A percentile compares a stretch with the other conserved stretches of the same genome.
phyloP scores from a whole-genome alignment of 352 stramenopile species.

The Pythium rishiriense region DNA sequence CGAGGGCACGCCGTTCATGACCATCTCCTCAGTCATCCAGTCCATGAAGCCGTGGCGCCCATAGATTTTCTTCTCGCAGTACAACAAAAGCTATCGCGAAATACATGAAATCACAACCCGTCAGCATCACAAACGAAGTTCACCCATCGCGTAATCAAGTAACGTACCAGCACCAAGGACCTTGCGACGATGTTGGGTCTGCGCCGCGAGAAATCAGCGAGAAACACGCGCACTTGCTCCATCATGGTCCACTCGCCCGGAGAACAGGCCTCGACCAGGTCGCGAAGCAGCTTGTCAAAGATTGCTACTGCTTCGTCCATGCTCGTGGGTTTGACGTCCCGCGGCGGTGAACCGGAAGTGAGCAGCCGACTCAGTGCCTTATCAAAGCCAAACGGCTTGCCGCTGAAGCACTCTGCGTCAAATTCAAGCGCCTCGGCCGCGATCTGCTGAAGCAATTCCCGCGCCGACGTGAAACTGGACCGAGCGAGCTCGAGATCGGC shows the following conservation, averaged over 20 bases:
- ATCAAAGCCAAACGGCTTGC: conserved; percentile 76
- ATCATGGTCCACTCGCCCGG: conserved; percentile 66
- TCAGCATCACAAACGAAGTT: background rate
- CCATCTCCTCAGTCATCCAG: conserved; percentile 80
- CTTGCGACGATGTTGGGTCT: conserved; percentile 70
- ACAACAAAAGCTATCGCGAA: conserved; percentile 82
- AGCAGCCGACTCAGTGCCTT: conserved; percentile 69
- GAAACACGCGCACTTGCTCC: conserved; percentile 80
- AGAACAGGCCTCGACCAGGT: conserved; percentile 63
- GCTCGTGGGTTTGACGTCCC: conserved; percentile 64
- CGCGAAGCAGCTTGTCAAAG: conserved; percentile 53
- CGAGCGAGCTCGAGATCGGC: conserved; percentile 44
- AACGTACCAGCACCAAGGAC: conserved; percentile 80
- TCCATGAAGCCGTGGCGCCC: conserved; percentile 84
- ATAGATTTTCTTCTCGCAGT: conserved; percentile 87
- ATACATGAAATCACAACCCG: background rate
- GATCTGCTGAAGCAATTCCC: conserved; percentile 46
- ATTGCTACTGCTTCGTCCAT: conserved; percentile 51
- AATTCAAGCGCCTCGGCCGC: conserved; percentile 64
- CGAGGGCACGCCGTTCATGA: conserved; percentile 75
- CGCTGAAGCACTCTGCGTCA: conserved; percentile 64
- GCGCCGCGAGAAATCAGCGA: conserved; percentile 70
- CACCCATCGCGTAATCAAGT: background rate
- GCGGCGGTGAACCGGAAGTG: conserved; percentile 64
- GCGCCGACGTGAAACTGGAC: conserved; percentile 41